phyloP scores from a whole-genome alignment of 768 basidiomycete species.

The Agrocybe praecox region DNA sequence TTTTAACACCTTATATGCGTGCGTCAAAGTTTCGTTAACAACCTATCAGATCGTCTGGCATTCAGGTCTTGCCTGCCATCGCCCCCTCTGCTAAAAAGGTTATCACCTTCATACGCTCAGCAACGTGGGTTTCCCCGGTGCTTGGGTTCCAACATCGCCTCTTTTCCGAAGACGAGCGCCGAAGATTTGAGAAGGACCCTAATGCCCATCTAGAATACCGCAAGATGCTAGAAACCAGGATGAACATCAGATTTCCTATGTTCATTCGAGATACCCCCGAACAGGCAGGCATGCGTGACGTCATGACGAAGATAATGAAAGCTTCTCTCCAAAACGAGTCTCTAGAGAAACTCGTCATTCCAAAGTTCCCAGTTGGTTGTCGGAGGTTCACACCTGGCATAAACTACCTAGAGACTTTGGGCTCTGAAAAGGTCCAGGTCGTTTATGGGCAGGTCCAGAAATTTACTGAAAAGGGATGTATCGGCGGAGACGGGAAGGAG shows the following conservation, averaged over 20 bases:
- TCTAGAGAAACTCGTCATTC: conserved; percentile 43
- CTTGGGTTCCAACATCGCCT: conserved; percentile 29
- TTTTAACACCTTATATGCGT: too few species aligned
- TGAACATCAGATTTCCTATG: conserved; percentile 36
- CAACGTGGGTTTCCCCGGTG: conserved; percentile 32
- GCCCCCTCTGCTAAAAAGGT: conserved; percentile 35
- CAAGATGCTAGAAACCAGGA: conserved; percentile 37
- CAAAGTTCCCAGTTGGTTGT: conserved; percentile 36
- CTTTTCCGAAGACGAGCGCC: conserved; percentile 42
- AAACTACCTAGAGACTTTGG: conserved; percentile 34
- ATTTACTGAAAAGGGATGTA: conserved; percentile 29
- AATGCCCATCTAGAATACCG: conserved; percentile 43
- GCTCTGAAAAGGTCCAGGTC: conserved; percentile 31
- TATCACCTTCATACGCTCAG: conserved; percentile 32
- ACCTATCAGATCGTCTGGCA: conserved; percentile 35
- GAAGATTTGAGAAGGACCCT: conserved; percentile 36
- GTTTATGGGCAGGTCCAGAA: conserved; percentile 29
- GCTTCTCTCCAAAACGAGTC: conserved; percentile 40
- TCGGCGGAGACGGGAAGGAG: conserved; percentile 29
- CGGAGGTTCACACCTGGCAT: conserved; percentile 35
- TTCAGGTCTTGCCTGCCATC: conserved; percentile 36
- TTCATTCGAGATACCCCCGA: conserved; percentile 31
- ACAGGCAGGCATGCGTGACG: conserved; percentile 29
- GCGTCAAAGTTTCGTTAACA: too few species aligned
- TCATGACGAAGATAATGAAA: conserved; percentile 40